Conservation (phyloP, 2,329 filamentous ascomycete genomes). For the Metarhizium album region DNA sequence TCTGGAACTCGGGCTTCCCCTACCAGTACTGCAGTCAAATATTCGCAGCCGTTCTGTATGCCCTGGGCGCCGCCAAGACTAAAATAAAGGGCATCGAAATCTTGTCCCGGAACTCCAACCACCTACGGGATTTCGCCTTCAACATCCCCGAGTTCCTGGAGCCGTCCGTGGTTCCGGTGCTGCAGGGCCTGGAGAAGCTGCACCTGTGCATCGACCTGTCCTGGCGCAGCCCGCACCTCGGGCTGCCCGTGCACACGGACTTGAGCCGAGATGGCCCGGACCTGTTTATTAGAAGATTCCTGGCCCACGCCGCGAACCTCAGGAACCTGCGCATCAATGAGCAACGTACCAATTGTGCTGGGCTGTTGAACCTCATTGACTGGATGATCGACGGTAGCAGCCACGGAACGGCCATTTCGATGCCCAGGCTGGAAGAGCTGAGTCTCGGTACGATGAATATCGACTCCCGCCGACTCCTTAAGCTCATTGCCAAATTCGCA, state of each 20-base stretch:
- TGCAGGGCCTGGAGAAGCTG: slow-evolving; percentile 35
- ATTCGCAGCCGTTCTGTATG: slow-evolving; percentile 31
- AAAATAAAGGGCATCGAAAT: slow-evolving; percentile 35
- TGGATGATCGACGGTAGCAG: slow-evolving; percentile 7
- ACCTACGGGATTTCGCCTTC: slow-evolving; percentile 33
- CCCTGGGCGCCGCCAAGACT: slow-evolving; percentile 28
- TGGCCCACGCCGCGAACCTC: slow-evolving; percentile 26
- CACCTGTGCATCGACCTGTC: slow-evolving; percentile 19
- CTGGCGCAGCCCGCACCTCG: slow-evolving; percentile 3
- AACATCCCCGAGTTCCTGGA: slow-evolving; percentile 30
- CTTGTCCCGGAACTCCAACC: slow-evolving; percentile 24
- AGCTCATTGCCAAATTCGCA: slow-evolving; percentile 30
- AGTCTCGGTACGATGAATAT: slow-evolving; percentile 32
- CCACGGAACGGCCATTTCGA: slow-evolving; percentile 15
- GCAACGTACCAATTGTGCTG: not conserved
- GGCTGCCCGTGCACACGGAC: not conserved
- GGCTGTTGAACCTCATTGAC: slow-evolving; percentile 1
- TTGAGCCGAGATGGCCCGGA: slow-evolving; percentile 4
- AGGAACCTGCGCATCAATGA: slow-evolving; percentile 29
- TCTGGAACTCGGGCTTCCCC: slow-evolving; percentile 5
- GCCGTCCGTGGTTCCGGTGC: slow-evolving; percentile 25
- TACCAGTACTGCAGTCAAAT: slow-evolving; percentile 19
- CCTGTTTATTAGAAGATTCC: slow-evolving; percentile 14
- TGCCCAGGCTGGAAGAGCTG: slow-evolving; percentile 27
- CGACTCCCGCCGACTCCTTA: slow-evolving; percentile 18